Evolutionary conservation across 2,329 filamentous ascomycete genomes (phyloP), one percentile per base, ranked within the genome.

Genomic region (Exophiala spinifera): DNA sequence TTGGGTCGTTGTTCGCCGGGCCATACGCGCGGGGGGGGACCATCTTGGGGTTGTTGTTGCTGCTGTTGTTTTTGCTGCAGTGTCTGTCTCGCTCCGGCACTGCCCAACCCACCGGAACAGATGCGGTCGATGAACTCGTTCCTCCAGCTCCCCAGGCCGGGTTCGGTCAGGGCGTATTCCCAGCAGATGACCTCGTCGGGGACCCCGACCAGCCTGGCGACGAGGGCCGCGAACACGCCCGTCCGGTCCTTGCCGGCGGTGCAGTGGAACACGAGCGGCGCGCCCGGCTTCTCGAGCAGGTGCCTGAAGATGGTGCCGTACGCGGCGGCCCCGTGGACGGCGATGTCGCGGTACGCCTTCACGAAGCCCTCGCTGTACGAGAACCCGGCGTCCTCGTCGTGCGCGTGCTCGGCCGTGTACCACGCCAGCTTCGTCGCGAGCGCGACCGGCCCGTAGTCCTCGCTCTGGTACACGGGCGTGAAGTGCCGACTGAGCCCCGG

Each of bases 181-280:
- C 78, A 69, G 0, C 84, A 85, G n/a, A 88, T 77, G 3, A 70
- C 66, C 31, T 80, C 73, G 59, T 83, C 77, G 1, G 76, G 69
- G 0, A 88, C 83, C 3, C 84, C 83, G 7, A 83, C 83, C 23
- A 89, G 74, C 21, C 79, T 72, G 36, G 89, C 74, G 7, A 91
- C 67, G 37, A 91, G 63, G 2, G 85, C 87, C 46, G 82, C 80
- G 42, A 89, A 71, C 3, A 91, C 78, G 1, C 88, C 88, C 0
- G 88, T 91, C 40, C 88, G 78, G 67, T 91, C 88, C 70, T 91
- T 91, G 11, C 88, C 88, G 0, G 85, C 86, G 0, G 86, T 88
- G 69, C 88, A 91, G 65, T 91, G 87, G 6, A 90, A 73, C 5
- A 89, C 73, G 8, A 86, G 34, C 8, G 53, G 47, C 2, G 34